phyloP scores from a whole-genome alignment of 441 rosid species.

The Biscutella laevigata region DNA sequence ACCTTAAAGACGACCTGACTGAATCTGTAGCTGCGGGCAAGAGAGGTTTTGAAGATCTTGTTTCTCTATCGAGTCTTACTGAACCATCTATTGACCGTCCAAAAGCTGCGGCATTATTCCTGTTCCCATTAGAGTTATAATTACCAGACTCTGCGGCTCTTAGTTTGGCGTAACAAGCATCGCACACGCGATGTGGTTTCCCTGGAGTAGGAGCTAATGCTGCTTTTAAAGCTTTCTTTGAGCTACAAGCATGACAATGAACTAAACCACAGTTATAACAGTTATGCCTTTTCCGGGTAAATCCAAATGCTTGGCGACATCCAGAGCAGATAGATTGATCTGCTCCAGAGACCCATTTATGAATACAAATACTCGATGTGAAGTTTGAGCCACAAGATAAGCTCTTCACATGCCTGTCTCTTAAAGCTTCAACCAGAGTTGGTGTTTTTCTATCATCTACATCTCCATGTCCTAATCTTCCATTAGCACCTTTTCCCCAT shows the following conservation, averaged over 20 bases:
- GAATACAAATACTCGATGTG: constrained; percentile 80
- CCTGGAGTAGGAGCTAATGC: constrained; percentile 96
- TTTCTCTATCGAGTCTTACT: constrained; percentile 36
- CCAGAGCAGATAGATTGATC: constrained; percentile 88
- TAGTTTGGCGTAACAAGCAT: constrained; percentile 70
- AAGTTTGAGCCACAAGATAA: constrained; percentile 91
- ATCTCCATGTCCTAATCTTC: constrained; percentile 87
- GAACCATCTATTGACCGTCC: constrained; percentile 53
- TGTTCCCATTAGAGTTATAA: constrained; percentile 24
- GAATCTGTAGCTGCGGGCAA: too few species aligned
- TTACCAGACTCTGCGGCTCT: constrained; percentile 65
- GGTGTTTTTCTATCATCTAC: constrained; percentile 60
- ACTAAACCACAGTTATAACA: constrained; percentile 88
- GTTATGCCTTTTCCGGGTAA: constrained; percentile 79
- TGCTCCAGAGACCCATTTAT: constrained; percentile 85
- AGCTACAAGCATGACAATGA: constrained; percentile 91
- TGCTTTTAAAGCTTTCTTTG: constrained; percentile 81
- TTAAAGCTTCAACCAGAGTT: constrained; percentile 65
- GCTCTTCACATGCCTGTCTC: constrained; percentile 68
- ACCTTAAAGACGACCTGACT: constrained; percentile 43
- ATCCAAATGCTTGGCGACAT: constrained; percentile 84
- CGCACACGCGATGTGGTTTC: constrained; percentile 92
- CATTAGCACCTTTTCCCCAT: constrained; percentile 89
- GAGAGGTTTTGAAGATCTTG: constrained; percentile 44
- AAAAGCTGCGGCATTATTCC: constrained; percentile 28